phyloP scores from a whole-genome alignment of 2,329 filamentous ascomycete species.

The Neopestalotiopsis rosae region DNA sequence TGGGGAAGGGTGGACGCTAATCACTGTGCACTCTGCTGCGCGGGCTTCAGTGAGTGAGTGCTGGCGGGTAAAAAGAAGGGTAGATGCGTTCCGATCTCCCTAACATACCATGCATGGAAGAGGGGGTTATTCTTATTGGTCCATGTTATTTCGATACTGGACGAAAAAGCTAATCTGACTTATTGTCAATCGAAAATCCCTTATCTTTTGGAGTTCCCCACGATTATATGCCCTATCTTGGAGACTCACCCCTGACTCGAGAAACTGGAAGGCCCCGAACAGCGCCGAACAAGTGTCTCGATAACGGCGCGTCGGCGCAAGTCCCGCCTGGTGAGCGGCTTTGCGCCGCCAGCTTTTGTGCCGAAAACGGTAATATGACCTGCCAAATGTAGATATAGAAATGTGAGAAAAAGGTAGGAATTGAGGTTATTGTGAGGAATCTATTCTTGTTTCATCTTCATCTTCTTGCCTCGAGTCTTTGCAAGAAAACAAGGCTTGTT shows the following conservation, averaged over 20 bases:
- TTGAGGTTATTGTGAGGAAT: not conserved
- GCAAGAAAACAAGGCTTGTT: no score
- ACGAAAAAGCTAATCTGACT: not conserved
- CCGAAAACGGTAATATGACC: not conserved
- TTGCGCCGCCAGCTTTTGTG: not conserved
- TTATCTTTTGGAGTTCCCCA: not conserved
- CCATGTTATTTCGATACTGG: not conserved
- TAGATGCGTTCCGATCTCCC: no score
- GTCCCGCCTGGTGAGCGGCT: not conserved
- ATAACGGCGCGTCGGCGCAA: not conserved
- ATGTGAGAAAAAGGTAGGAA: not conserved
- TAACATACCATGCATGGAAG: no score
- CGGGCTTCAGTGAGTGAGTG: no score
- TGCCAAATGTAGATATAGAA: not conserved
- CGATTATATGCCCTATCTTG: not conserved
- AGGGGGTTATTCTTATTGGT: not conserved
- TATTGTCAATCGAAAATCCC: not conserved
- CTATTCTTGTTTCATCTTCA: not conserved
- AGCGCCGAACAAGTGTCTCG: not conserved
- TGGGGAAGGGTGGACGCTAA: not conserved
- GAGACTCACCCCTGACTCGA: not conserved
- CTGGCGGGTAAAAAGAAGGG: no score
- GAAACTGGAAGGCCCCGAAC: not conserved
- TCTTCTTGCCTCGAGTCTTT: not conserved
- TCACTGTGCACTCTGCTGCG: no score